Base-by-base conservation (phyloP, 192 early-diverging fungal species). In the Geranomyces michiganensis region DNA sequence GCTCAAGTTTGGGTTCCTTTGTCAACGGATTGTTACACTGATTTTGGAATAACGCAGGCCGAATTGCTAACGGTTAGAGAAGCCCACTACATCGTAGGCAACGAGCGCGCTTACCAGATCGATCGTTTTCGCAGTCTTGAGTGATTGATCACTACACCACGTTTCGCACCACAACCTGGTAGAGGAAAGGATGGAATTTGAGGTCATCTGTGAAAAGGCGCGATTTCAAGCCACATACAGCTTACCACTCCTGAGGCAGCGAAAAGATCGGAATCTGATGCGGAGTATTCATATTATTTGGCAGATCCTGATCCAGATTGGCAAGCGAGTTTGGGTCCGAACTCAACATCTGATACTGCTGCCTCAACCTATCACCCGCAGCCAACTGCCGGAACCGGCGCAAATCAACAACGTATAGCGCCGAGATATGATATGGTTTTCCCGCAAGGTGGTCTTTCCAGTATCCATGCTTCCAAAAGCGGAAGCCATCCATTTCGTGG, bases 1-100 rank as follows among this genome's bases (percentile, higher is more conserved):
- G 87, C 66, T 95, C 91, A 7, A 99, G 83, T 82, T 99, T 99
- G n/a, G 95, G 95, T 67, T 99, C 97, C 76, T 96, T 97, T 7
- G 95, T 99, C 76, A 97, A 81, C 1, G 97, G 97, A 80, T 99
- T 97, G 74, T 99, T 99, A 85, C 97, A 99, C 89, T 92, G 74
- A 8, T 7, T 12, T 30, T 36, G 60, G 32, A 47, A 64, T 12
- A 45, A 17, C 5, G 22, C 62, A 45, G 5, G 8, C 3, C 5
- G 10, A 32, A 49, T 32, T 55, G 33, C 14, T 24, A 0, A 7
- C 3, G 32, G 55, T 14, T n/a, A 58, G 31, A 53, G 56, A 61
- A 33, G 15, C 14, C 2, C 22, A 27, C 17, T 17, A 41, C 43
- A 12, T 8, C 41, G 4, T 3, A 21, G 31, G n/a, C 22, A 8